Base-by-base conservation (phyloP, 148 eudicot species). In the Rheum nobile region DNA sequence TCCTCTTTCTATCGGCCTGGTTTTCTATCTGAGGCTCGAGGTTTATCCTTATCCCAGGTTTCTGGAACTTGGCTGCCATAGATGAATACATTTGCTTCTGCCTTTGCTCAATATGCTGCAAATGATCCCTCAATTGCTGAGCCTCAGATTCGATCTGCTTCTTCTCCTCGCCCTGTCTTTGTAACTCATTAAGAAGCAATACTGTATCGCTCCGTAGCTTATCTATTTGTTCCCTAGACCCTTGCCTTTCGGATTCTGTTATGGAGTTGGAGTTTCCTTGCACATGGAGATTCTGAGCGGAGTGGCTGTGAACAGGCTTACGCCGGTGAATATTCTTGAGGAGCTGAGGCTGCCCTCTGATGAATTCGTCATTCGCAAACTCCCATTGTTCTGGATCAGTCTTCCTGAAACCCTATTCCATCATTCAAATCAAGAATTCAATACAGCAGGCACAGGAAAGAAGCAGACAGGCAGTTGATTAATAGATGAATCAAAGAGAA, bases 311-410 rank as follows among this genome's bases (percentile, higher is more conserved):
- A 77, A 93, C 92, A 13, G 98, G 96, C 77, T 93, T 93, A 6
- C 94, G 88, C 74, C 98, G 83, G 71, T 90, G 83, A 65, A 93
- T 93, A 57, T 90, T 93, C 86, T 85, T 88, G 82, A 93, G 61
- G 74, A 86, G 96, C 9, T 90, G 89, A 1, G 91, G 89, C 63
- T 90, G 88, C 39, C 90, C 98, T 87, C 90, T 87, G 35, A 90
- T 74, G 68, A 93, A 93, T 80, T 88, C 96, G 8, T 93, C 98
- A 76, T 90, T 93, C 12, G 93, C 89, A 75, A 93, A 93, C 78
- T 93, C 98, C 98, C 98, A 93, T 73, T 86, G 88, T 67, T 93
- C 98, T 10, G 98, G 98, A 86, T 93, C 98, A 70, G 81, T 81
- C 86, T 93, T 93, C 81, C 90, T 85, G 81, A 93, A 93, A 52